These are phyloP conservation scores for Scheffersomyces amazonensis DNA, from an alignment of 805 yeast species.

Conservation along the genomic window DNA sequence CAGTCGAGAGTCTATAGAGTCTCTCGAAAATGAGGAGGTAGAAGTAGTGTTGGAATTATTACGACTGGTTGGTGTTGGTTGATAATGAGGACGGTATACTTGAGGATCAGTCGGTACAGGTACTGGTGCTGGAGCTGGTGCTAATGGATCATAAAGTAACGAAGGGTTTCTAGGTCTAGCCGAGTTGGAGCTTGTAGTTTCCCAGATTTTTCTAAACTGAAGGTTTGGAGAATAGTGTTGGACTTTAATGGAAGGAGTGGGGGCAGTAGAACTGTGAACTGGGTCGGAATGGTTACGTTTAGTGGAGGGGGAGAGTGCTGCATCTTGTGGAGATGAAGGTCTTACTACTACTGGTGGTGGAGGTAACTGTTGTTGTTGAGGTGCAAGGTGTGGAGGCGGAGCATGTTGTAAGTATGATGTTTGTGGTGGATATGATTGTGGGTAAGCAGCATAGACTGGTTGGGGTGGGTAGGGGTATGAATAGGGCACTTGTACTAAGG, in stretches of 20 bases:
- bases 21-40: slow-evolving; percentile 1
- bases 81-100: slow-evolving; percentile 2
- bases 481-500: not conserved
- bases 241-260: slow-evolving; percentile 6
- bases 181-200: slow-evolving; percentile 6
- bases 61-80: slow-evolving; percentile 2
- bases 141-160: slow-evolving; percentile 48
- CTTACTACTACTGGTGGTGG: slow-evolving; percentile 1
- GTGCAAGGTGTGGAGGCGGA: slow-evolving; percentile 5
- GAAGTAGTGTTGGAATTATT: not conserved
- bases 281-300: not conserved
- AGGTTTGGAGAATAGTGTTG: slow-evolving; percentile 24
- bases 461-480: slow-evolving; percentile 14
- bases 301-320: not conserved
- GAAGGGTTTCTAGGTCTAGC: slow-evolving; percentile 45
- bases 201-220: slow-evolving; percentile 38
- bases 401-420: slow-evolving; percentile 3
- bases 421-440: slow-evolving; percentile 4
- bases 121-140: slow-evolving; percentile 31
- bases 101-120: slow-evolving; percentile 1
- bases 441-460: slow-evolving; percentile 3
- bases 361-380: slow-evolving; percentile 6
- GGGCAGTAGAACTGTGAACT: not conserved
- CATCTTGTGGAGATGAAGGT: slow-evolving; percentile 1
- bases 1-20: slow-evolving; percentile 5